Base-by-base conservation (phyloP, 2,329 filamentous ascomycete genomes). In the Stemphylium lycopersici region DNA sequence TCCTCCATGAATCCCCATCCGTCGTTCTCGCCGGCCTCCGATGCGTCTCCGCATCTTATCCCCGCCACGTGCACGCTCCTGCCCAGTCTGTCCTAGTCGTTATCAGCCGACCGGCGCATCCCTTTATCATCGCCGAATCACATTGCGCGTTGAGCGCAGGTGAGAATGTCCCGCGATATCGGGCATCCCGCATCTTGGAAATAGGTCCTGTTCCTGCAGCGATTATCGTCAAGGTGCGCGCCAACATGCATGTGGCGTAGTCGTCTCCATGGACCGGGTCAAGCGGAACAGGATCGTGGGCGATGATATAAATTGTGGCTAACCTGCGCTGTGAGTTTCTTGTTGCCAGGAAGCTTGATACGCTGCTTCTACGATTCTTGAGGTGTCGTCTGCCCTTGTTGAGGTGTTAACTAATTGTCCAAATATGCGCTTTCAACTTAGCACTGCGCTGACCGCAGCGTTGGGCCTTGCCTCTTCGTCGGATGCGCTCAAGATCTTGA, bases 401-500 rank as follows among this genome's bases (percentile, higher is more conserved):
- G 13, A 41, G 16, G n/a, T 15, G 7, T 29, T 3, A 24, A 22
- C 16, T 31, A 22, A 39, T 49, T 42, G 18, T 37, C 3, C 45
- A 38, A 38, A 26, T 33, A 67, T 67, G 61, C 59, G 59, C 34
- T 40, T 63, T 39, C 52, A 48, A 36, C 29, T 64, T 8, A 39
- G 56, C n/a, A 46, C 61, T 10, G 52, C 52, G 36, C 56, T 68
- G 36, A 52, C 56, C 3, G 56, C 56, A 34, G 61, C 65, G 16
- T 41, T 70, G 20, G 56, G 59, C 20, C 55, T 68, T 22, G 55
- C 57, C 4, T 55, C 51, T 4, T 47, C 59, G 2, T 45, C 58
- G 18, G 48, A 64, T 50, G 66, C 60, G 5, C 48, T 72, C 42
- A 74, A 72, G 55, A 76, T 77, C 40, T 58, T 77, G 3, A 64